A percentile compares a stretch with the other conserved stretches of the same genome.
phyloP scores from a whole-genome alignment of 2,329 filamentous ascomycete genomes.

The Dothistroma septosporum region DNA sequence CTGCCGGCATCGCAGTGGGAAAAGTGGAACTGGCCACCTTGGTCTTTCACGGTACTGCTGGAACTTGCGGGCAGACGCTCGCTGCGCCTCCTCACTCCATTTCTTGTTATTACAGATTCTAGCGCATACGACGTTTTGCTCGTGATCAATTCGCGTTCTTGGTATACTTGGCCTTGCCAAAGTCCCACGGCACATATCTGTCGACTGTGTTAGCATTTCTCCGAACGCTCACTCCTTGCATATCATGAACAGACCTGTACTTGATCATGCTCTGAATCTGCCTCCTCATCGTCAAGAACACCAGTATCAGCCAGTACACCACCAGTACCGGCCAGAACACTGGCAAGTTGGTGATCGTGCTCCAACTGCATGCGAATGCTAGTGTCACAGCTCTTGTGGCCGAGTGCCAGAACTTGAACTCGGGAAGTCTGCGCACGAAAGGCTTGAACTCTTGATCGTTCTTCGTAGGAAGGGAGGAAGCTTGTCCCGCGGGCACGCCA shows the following conservation, averaged over 20 bases:
- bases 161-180: constrained; percentile 38
- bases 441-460: constrained; percentile 96
- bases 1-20: not conserved
- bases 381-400: constrained; percentile 83
- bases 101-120: constrained; percentile 6
- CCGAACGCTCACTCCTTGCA: not conserved
- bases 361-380: constrained; percentile 85
- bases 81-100: not conserved
- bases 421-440: constrained; percentile 90
- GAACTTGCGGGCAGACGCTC: not conserved
- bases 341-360: constrained; percentile 88
- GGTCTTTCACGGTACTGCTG: not conserved
- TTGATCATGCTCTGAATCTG: constrained; percentile 99
- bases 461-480: constrained; percentile 81
- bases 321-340: constrained; percentile 99
- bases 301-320: constrained; percentile 97
- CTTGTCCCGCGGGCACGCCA: constrained; percentile 55
- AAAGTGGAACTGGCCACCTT: not conserved
- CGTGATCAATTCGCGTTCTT: constrained; percentile 20
- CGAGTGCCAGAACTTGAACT: constrained; percentile 99
- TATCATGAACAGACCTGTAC: constrained; percentile 74
- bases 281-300: constrained; percentile 94
- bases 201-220: constrained; percentile 17
- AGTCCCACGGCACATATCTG: constrained; percentile 40
- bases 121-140: not conserved